phyloP scores from a whole-genome alignment of 495 filamentous ascomycete genomes.

The Mytilinidion resinicola region DNA sequence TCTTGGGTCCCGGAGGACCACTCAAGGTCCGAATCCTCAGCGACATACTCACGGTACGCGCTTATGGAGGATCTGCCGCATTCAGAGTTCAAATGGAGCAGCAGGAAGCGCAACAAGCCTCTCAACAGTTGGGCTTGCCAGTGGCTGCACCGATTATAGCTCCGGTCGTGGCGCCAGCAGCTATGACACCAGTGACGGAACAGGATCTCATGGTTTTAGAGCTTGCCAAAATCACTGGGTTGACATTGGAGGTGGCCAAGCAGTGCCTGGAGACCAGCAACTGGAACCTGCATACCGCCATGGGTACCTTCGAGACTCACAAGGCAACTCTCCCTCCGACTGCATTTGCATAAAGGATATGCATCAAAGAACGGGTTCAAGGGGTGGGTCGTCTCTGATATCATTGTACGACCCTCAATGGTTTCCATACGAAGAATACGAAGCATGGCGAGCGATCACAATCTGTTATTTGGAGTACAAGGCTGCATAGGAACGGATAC shows the following conservation, averaged over 20 bases:
- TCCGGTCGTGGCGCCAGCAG: not conserved
- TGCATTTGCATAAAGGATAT: constrained; percentile 4
- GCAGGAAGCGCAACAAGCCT: not conserved
- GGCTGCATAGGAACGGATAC: too few relatives aligned
- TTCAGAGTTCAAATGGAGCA: constrained; percentile 46
- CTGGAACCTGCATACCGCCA: constrained; percentile 17
- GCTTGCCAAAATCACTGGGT: constrained; percentile 1
- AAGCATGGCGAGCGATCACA: too few relatives aligned
- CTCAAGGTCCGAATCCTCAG: constrained; percentile 66
- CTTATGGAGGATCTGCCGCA: constrained; percentile 56
- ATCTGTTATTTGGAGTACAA: too few relatives aligned
- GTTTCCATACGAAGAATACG: too few relatives aligned
- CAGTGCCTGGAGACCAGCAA: constrained; percentile 14
- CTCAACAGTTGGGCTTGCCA: too few relatives aligned
- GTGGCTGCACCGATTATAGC: constrained; percentile 19
- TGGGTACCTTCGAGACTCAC: constrained; percentile 5
- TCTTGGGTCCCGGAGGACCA: constrained; percentile 68
- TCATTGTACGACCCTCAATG: too few relatives aligned
- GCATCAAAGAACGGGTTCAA: too few relatives aligned
- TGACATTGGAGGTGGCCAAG: constrained; percentile 6
- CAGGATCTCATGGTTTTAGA: constrained; percentile 5
- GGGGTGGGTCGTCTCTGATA: too few relatives aligned
- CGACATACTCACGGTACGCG: constrained; percentile 68
- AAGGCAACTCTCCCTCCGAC: constrained; percentile 13
- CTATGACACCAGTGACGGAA: constrained; percentile 2